Percentiles rank a stretch among this genome's conserved stretches.
Conservation (phyloP, 306 rosid species). For the Elaeagnus macrophylla region DNA sequence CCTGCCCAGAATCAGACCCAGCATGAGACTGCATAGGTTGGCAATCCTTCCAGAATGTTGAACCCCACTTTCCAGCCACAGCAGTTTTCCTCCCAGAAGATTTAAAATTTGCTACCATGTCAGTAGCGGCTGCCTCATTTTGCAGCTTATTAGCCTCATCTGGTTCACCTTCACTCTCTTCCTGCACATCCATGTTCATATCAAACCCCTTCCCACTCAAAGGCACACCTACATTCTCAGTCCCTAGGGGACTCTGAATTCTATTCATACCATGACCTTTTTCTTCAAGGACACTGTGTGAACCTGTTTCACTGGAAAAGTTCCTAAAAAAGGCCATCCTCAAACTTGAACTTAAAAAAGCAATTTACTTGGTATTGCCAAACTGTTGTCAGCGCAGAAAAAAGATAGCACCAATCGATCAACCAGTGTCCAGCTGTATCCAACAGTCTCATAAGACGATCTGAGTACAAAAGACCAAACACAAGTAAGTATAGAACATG, state of each 20-base stretch:
- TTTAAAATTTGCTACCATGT: conserved; percentile 41
- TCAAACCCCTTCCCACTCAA: conserved; percentile 76
- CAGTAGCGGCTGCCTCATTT: conserved; percentile 48
- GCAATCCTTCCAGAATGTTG: conserved; percentile 94
- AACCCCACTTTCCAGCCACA: conserved; percentile 82
- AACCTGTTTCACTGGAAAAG: conserved; percentile 58
- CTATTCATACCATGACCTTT: conserved; percentile 46
- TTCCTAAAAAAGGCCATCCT: conserved; percentile 85
- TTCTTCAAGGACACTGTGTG: conserved; percentile 60
- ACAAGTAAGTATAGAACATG: conserved; percentile 13
- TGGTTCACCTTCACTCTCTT: conserved; percentile 68
- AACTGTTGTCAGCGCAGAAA: conserved; percentile 11
- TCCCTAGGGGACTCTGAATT: conserved; percentile 43
- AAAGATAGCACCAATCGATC: conserved; percentile 4
- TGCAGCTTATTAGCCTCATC: conserved; percentile 44
- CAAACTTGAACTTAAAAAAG: conserved; percentile 37
- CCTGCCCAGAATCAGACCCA: conserved; percentile 77
- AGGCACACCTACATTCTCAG: conserved; percentile 45
- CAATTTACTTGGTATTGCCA: conserved; percentile 21
- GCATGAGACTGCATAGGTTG: conserved; percentile 59
- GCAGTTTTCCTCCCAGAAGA: conserved; percentile 57
- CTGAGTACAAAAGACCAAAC: conserved; percentile 23
- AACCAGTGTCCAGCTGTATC: conserved; percentile 27
- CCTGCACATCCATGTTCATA: conserved; percentile 65
- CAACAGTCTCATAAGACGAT: conserved; percentile 18